These are phyloP conservation scores for Hypholoma sublateritium DNA, from an alignment of 768 basidiomycete species.

Conservation along the genomic window DNA sequence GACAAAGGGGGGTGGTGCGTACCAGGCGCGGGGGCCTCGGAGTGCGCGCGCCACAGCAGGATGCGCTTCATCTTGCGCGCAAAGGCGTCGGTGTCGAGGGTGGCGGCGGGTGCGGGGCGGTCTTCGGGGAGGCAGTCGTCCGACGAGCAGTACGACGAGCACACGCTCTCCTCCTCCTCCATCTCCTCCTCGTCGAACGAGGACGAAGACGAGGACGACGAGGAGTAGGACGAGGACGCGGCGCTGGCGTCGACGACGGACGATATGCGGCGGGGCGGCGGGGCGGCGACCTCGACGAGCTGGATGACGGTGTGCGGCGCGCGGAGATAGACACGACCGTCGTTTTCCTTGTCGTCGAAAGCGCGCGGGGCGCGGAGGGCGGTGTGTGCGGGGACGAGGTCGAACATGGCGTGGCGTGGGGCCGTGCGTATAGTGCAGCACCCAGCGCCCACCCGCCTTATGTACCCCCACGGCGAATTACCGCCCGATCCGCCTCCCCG, in stretches of 20 bases:
- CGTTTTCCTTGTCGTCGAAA: slow-evolving; percentile 31
- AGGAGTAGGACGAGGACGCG: slow-evolving; percentile 39
- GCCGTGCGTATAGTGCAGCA: slow-evolving; percentile 15
- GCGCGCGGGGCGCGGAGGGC: slow-evolving; percentile 20
- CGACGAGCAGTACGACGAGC: slow-evolving; percentile 75
- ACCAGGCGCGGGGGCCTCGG: slow-evolving; percentile 40
- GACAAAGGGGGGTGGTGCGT: too few species aligned
- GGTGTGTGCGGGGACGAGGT: slow-evolving; percentile 18
- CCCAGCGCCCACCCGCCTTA: slow-evolving; percentile 20
- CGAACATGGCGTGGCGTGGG: slow-evolving; percentile 17
- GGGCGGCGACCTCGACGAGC: slow-evolving; percentile 67
- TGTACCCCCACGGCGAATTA: slow-evolving; percentile 7
- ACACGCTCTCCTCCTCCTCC: slow-evolving; percentile 34
- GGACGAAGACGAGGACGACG: slow-evolving; percentile 37
- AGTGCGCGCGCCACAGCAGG: slow-evolving; percentile 66
- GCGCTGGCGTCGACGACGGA: slow-evolving; percentile 35
- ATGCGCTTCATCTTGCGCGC: slow-evolving; percentile 62
- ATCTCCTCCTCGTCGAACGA: slow-evolving; percentile 32
- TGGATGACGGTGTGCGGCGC: slow-evolving; percentile 68
- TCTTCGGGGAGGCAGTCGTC: slow-evolving; percentile 40
- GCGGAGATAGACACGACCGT: slow-evolving; percentile 43
- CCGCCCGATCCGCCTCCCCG: neutral
- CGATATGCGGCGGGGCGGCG: slow-evolving; percentile 46
- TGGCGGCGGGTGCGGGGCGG: slow-evolving; percentile 26
- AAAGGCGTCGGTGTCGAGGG: slow-evolving; percentile 46